Evolutionary conservation across 805 yeast genomes (phyloP), one percentile per base, ranked within the genome.

Genomic region (Candida arabinofermentans): DNA sequence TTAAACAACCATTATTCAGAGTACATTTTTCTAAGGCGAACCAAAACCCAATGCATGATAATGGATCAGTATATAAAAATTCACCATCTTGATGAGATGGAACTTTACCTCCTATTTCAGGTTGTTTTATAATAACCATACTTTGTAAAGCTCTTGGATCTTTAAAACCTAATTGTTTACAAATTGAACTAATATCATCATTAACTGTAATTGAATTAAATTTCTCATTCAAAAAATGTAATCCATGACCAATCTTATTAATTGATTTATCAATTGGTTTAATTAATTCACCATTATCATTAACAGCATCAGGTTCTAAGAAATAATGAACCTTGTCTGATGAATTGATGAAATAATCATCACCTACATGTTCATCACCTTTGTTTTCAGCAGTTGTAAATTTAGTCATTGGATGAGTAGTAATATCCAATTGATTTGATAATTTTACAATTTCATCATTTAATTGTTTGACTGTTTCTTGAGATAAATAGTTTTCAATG

Each of bases 121-220:
- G 88, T 54, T 85, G 91, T 55, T 86, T 86, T 62, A 85, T 81
- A 29, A 86, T 82, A 24, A 82, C 64, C 95, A 86, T 86, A 46
- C 86, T 77, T 57, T 86, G 95, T 30, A 85, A 68, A 1, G 86
- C 84, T 18, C 84, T 64, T 1, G 93, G 88, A 46, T 84, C 88
- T 39, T 65, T 50, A 50, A 73, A 79, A 0, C 74, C 68, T 36
- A 86, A 61, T 38, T 72, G 69, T 6, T 60, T 53, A 10, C 82
- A 83, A 32, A 85, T 75, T 0, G 57, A 70, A 32, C 66, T 58
- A 5, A 82, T 73, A 24, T 74, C 70, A 1, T 58, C 64, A 41
- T 72, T 73, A 27, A 81, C 67, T 0, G 91, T 80, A 21, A 79
- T 59, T 9, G 61, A 48, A 18, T 58, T 58, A 52, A 79, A 86